Evolutionary conservation across 2,329 filamentous ascomycete species (phyloP).

Genomic region (Fusarium piperis): DNA sequence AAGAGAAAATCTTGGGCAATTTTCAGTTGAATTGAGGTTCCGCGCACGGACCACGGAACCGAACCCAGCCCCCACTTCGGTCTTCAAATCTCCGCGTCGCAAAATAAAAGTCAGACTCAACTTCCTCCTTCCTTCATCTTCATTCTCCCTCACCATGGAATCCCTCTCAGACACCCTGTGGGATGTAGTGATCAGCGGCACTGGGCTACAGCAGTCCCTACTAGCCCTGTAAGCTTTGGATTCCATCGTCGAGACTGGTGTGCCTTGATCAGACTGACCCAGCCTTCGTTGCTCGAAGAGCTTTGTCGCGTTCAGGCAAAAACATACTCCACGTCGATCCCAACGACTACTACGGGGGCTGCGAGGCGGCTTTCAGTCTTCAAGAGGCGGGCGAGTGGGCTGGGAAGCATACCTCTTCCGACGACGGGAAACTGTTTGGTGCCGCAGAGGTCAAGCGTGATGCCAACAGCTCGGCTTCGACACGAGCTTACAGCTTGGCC

Average conservation of each 20-base stretch:
- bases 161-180: conserved; percentile 77
- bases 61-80: conserved; percentile 39
- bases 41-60: conserved; percentile 36
- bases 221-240: conserved; percentile 74
- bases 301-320: conserved; percentile 90
- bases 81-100: conserved; percentile 26
- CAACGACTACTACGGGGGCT: conserved; percentile 87
- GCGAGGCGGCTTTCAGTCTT: conserved; percentile 86
- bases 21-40: neutral
- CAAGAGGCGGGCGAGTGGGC: conserved; percentile 84
- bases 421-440: conserved; percentile 40
- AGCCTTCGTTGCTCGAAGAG: conserved; percentile 64
- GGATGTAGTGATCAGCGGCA: conserved; percentile 84
- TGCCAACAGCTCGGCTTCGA: conserved; percentile 61
- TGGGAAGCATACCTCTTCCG: conserved; percentile 46
- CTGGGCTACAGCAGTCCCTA: conserved; percentile 80
- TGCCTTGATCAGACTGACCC: conserved; percentile 47
- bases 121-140: conserved; percentile 15
- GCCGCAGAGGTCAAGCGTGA: conserved; percentile 50
- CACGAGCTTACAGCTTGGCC: conserved; percentile 83
- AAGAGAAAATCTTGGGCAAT: conserved; percentile 42
- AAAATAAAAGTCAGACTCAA: conserved; percentile 21
- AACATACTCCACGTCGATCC: conserved; percentile 90
- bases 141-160: conserved; percentile 67
- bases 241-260: conserved; percentile 43